A percentile compares a stretch with the other conserved stretches of the same genome.
phyloP scores from a whole-genome alignment of 441 rosid species.

The Syzygium syzygioides region DNA sequence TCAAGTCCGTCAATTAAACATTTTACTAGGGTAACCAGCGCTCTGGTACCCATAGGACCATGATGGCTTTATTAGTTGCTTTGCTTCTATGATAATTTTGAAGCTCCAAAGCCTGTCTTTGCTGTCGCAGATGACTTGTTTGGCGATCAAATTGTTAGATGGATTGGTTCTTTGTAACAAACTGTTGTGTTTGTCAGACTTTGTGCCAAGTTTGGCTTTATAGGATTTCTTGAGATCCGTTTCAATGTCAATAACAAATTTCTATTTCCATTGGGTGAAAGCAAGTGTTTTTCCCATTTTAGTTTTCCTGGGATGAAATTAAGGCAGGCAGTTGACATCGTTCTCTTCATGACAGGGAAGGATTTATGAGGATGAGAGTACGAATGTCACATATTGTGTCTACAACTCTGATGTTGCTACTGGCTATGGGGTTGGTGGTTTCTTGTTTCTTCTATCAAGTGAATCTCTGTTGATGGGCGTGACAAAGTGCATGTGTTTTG shows the following conservation, averaged over 20 bases:
- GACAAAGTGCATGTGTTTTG: conserved; percentile 90
- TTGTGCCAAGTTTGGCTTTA: neutral
- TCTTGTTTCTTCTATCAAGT: conserved; percentile 82
- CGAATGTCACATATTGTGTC: conserved; percentile 61
- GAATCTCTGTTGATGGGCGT: conserved; percentile 87
- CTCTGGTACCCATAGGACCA: neutral
- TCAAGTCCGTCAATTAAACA: neutral
- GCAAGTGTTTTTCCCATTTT: neutral
- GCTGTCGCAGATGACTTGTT: neutral
- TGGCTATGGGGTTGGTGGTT: conserved; percentile 92
- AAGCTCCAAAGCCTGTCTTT: neutral
- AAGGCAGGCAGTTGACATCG: neutral
- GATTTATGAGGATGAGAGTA: conserved; percentile 19
- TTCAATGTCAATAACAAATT: neutral
- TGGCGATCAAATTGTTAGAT: neutral
- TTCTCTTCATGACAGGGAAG: conserved; percentile 45
- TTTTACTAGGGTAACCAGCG: neutral
- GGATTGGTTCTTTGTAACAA: neutral
- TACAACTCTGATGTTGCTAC: conserved; percentile 90
- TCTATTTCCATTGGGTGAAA: neutral
- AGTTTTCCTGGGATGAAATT: neutral
- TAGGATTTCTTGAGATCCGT: neutral
- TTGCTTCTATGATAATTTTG: neutral
- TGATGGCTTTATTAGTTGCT: neutral
- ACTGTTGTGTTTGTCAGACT: neutral